These are phyloP conservation scores for Myochromella boudieri DNA, from an alignment of 768 basidiomycete species.

Conservation along the genomic window DNA sequence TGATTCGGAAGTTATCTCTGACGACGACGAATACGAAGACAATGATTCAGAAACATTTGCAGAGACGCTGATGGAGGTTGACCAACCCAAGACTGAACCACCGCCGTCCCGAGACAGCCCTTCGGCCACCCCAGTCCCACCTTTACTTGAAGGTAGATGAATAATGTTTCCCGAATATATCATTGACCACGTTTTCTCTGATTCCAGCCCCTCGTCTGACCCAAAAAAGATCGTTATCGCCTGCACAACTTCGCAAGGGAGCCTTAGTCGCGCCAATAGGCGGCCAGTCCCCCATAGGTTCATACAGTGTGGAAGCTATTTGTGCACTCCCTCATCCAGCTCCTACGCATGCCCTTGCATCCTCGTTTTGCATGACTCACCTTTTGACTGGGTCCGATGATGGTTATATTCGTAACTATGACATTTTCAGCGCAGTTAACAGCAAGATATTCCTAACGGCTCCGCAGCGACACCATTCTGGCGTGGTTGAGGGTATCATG, in stretches of 20 bases:
- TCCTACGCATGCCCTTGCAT: slow-evolving; percentile 84
- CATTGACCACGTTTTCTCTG: not conserved
- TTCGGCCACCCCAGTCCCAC: slow-evolving; percentile 7
- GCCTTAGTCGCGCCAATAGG: slow-evolving; percentile 34
- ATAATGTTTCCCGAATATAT: not conserved
- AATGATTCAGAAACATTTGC: slow-evolving; percentile 21
- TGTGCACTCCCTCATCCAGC: slow-evolving; percentile 89
- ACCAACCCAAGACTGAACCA: slow-evolving; percentile 20
- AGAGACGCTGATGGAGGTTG: slow-evolving; percentile 28
- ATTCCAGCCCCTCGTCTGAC: slow-evolving; percentile 19
- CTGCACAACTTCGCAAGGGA: slow-evolving; percentile 52
- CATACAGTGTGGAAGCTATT: slow-evolving; percentile 87
- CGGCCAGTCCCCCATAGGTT: slow-evolving; percentile 41
- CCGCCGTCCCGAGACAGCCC: slow-evolving; percentile 15
- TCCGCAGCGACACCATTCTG: slow-evolving; percentile 85
- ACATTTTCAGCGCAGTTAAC: slow-evolving; percentile 87
- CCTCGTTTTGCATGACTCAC: slow-evolving; percentile 85
- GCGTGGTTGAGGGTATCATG: slow-evolving; percentile 89
- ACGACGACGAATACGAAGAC: slow-evolving; percentile 55
- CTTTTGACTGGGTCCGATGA: slow-evolving; percentile 91
- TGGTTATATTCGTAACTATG: slow-evolving; percentile 91
- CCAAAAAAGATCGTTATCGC: slow-evolving; percentile 45
- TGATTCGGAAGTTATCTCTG: slow-evolving; percentile 55
- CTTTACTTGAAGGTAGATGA: slow-evolving; percentile 11
- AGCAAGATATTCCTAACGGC: slow-evolving; percentile 85